These are phyloP conservation scores for Pseudogymnoascus destructans DNA, from an alignment of 2,329 filamentous ascomycete species.

Conservation along the genomic window DNA sequence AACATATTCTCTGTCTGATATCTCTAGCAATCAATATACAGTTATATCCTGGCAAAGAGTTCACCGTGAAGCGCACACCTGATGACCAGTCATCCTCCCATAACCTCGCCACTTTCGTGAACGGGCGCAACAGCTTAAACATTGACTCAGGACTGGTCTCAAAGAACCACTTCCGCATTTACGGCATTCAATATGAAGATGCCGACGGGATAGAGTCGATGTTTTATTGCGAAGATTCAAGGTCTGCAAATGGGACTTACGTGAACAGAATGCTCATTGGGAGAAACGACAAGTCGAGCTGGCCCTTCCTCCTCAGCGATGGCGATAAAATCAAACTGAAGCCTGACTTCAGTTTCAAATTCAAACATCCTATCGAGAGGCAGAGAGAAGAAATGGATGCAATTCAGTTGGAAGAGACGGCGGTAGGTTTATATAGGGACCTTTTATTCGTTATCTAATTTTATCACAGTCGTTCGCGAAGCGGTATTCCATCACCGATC, in stretches of 20 bases:
- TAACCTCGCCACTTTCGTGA: background rate
- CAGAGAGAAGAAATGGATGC: slow-evolving; percentile 15
- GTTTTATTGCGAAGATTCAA: slow-evolving; percentile 43
- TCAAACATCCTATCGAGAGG: slow-evolving; percentile 22
- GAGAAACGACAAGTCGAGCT: slow-evolving; percentile 24
- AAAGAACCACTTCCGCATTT: slow-evolving; percentile 42
- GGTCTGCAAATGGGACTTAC: slow-evolving; percentile 40
- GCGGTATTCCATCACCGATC: slow-evolving; percentile 36
- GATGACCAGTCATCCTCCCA: background rate
- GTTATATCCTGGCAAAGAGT: background rate
- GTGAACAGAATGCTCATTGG: slow-evolving; percentile 37
- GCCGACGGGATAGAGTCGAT: slow-evolving; percentile 24
- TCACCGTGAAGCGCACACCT: background rate
- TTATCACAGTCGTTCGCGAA: slow-evolving; percentile 32
- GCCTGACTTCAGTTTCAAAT: slow-evolving; percentile 28
- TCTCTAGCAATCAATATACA: background rate
- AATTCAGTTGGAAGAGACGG: slow-evolving; percentile 27
- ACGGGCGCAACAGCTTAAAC: background rate
- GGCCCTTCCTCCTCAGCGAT: slow-evolving; percentile 36
- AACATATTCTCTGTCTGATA: background rate
- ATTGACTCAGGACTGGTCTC: slow-evolving; percentile 29
- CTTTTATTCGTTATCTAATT: background rate
- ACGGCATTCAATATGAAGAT: slow-evolving; percentile 38
- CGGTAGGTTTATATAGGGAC: slow-evolving; percentile 22
- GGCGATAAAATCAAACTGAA: slow-evolving; percentile 36